A percentile compares a stretch with the other conserved stretches of the same genome.
Evolutionary conservation across 352 stramenopile genomes (phyloP).

Genomic region (Globisporangium paddicum): DNA sequence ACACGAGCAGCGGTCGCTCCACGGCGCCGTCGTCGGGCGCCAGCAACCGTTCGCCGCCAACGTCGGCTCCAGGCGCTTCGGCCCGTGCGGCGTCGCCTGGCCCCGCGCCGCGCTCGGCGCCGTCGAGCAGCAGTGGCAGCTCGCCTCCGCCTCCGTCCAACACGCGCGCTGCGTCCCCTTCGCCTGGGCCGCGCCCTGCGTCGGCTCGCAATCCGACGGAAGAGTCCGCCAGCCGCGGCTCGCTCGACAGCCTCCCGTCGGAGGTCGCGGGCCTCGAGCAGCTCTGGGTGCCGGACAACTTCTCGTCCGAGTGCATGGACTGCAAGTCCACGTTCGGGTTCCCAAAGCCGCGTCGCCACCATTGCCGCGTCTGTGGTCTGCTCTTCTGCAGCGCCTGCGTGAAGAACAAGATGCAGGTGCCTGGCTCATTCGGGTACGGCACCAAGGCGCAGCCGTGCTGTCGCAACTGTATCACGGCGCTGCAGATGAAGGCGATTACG

Average conservation of each 20-base stretch:
- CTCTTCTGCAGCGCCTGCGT: constrained; percentile 81
- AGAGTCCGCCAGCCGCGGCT: constrained; percentile 31
- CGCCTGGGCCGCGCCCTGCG: not conserved
- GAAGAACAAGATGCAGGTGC: constrained; percentile 82
- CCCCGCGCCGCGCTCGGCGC: constrained; percentile 14
- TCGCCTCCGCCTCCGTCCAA: constrained; percentile 3
- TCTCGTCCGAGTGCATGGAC: constrained; percentile 85
- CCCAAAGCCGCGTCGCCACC: constrained; percentile 74
- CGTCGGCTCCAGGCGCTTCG: constrained; percentile 17
- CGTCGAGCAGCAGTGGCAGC: constrained; percentile 6
- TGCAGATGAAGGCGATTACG: constrained; percentile 86
- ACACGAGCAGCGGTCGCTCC: not conserved
- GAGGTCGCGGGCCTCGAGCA: constrained; percentile 76
- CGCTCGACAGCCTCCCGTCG: constrained; percentile 41
- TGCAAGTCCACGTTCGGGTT: constrained; percentile 81
- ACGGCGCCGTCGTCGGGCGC: constrained; percentile 17
- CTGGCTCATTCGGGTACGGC: constrained; percentile 76
- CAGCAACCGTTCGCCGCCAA: constrained; percentile 22
- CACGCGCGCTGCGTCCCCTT: constrained; percentile 4
- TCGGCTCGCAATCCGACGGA: constrained; percentile 18
- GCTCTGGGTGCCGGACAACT: constrained; percentile 87
- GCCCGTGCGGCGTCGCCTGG: not conserved
- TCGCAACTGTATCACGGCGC: constrained; percentile 72
- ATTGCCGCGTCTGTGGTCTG: constrained; percentile 81
- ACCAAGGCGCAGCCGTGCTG: constrained; percentile 72